Percentiles rank a stretch among this genome's conserved stretches.
Evolutionary conservation across 805 yeast genomes (phyloP).

Genomic region (Candida nonsorbophila): DNA sequence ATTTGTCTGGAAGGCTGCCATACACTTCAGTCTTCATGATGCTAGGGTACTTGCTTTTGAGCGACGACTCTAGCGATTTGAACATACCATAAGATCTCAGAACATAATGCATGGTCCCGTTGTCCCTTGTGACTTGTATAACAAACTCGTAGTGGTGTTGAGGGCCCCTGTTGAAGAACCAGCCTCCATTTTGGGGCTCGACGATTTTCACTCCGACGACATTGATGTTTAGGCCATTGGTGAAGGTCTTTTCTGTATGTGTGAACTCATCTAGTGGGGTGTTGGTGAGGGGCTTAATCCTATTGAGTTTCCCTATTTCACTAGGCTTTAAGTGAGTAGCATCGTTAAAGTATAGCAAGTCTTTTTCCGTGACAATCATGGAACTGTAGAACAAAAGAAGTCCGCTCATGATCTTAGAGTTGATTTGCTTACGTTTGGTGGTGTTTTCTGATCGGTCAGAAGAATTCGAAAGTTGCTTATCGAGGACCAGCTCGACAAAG

Average conservation of each 20-base stretch:
- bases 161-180: conserved; percentile 5
- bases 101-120: conserved; percentile 36
- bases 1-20: conserved; percentile 48
- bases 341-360: conserved; percentile 39
- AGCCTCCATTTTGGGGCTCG: conserved; percentile 6
- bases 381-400: conserved; percentile 70
- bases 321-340: conserved; percentile 28
- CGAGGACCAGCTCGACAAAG: conserved; percentile 73
- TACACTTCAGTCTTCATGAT: conserved; percentile 48
- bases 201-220: conserved; percentile 57
- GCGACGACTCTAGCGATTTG: conserved; percentile 44
- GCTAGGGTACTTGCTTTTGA: conserved; percentile 64
- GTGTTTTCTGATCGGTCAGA: conserved; percentile 73
- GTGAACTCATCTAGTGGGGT: conserved; percentile 5
- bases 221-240: conserved; percentile 59
- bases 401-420: conserved; percentile 55
- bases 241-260: conserved; percentile 18
- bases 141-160: conserved; percentile 42
- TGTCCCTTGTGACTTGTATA: conserved; percentile 33
- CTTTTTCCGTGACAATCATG: conserved; percentile 59
- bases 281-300: conserved; percentile 9
- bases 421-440: conserved; percentile 55
- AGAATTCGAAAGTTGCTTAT: conserved; percentile 64
- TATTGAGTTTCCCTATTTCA: conserved; percentile 32
- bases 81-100: conserved; percentile 68